Base-by-base conservation (phyloP, 306 rosid species). In the Sphenostylis stenocarpa region DNA sequence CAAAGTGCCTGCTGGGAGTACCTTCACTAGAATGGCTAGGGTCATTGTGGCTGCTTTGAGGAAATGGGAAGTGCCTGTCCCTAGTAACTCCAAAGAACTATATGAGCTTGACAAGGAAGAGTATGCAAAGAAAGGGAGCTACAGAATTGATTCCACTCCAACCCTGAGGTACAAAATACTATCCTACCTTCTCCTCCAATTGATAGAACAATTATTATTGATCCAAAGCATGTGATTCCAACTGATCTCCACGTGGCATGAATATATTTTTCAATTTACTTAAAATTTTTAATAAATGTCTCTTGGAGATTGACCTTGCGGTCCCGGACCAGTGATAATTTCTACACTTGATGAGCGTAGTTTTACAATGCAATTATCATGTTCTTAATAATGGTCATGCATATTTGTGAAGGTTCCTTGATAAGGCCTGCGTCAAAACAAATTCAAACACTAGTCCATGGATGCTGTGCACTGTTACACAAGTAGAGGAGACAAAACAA, bases 401-500 rank as follows among this genome's bases (percentile, higher is more conserved):
- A 39, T 10, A 8, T 29, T 20, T 33, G 4, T 74, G 65, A 80
- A 94, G 97, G 81, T 91, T 88, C 76, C 89, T 88, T 1, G 88
- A 90, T 85, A 90, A 88, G 86, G 94, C 96, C 2, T 78, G 88
- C 5, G 91, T 90, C 3, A 86, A 55, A 67, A 90, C 57, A 9
- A 80, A 43, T 24, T 38, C 87, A 17, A 78, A 41, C 36, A 77
- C 74, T 23, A 77, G 86, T 78, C 93, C 90, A 55, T 88, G 96
- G 96, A 79, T 63, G 81, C 85, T 82, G 64, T 87, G 96, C 74
- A 67, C 88, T 3, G 96, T 90, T 34, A 94, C 93, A 7, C 93
- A 91, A 85, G 97, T 90, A 1, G 96, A 94, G 70, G 97, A 94
- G 83, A 91, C 96, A 8, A 91, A 90, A 69, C 96, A 91, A 82